A percentile compares a stretch with the other conserved stretches of the same genome.
Conservation (phyloP, 2,329 filamentous ascomycete species). For the Xylaria sp. region DNA sequence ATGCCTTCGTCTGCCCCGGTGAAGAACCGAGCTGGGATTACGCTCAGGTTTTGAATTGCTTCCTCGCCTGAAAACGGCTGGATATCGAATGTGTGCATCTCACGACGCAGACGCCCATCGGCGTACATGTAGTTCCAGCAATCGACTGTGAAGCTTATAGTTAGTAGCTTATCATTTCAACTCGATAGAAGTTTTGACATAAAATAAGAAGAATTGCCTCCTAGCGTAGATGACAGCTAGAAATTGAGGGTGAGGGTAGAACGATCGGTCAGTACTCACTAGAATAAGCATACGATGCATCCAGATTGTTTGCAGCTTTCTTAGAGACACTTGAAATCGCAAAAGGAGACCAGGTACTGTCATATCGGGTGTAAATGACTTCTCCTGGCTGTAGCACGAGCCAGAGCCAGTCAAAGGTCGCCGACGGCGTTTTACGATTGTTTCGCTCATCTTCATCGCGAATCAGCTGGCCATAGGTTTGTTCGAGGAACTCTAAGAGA, state of each 20-base stretch:
- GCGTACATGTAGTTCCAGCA: constrained; percentile 56
- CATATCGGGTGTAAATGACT: constrained; percentile 55
- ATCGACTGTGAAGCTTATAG: constrained; percentile 44
- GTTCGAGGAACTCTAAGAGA: constrained; percentile 56
- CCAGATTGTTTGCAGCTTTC: background rate
- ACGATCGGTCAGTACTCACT: constrained; percentile 13
- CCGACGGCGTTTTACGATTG: constrained; percentile 51
- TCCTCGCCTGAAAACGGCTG: constrained; percentile 57
- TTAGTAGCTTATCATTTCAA: constrained; percentile 1
- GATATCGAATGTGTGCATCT: constrained; percentile 52
- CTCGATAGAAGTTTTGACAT: background rate
- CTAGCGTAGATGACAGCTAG: background rate
- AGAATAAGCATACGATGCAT: constrained; percentile 23
- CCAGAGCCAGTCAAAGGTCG: constrained; percentile 60
- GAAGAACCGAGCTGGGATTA: constrained; percentile 58
- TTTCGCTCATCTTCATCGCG: constrained; percentile 56
- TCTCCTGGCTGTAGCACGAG: constrained; percentile 58
- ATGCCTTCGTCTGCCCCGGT: constrained; percentile 49
- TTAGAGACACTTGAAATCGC: constrained; percentile 52
- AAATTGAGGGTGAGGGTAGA: background rate
- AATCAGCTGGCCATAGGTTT: constrained; percentile 52
- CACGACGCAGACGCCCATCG: constrained; percentile 50
- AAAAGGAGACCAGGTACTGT: constrained; percentile 55
- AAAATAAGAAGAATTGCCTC: background rate
- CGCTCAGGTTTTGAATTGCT: constrained; percentile 53